Evolutionary conservation across 768 basidiomycete species (phyloP), one percentile per base, ranked within the genome.

Genomic region (Pleurotus giganteus): DNA sequence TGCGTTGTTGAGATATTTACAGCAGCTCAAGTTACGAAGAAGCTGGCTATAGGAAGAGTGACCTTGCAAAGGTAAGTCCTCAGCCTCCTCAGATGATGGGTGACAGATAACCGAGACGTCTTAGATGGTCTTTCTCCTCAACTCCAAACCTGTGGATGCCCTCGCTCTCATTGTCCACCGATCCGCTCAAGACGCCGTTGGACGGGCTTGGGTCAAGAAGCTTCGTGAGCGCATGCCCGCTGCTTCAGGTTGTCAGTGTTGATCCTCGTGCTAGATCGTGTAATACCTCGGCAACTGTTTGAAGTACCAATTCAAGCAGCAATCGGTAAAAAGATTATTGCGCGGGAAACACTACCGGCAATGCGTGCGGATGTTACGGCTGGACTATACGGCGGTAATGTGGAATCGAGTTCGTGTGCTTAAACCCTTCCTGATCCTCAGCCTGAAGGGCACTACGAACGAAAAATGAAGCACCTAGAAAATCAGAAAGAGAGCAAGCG

Each of bases 301-400:
- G 95, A 98, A 69, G 86, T 98, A 9, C 89, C 95, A 2, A 97
- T 99, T 50, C 97, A 98, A 66, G 97, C 97, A 31, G 87, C 86
- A 1, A 78, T 97, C 15, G 95, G 95, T 12, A 84, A 81, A 60
- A 91, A 86, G 58, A 80, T 98, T 53, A 83, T 98, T 45, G 92
- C 96, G 3, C 82, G 96, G 26, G 94, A 96, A 67, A 95, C 88
- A 13, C 70, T 96, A 41, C 89, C 86, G 43, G 92, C 94, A 2
- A 70, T 91, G 62, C 84, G 91, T 28, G 90, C 91, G 23, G 91
- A 99, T 60, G 96, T 98, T 15, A 97, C 94, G 0, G 94, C 93
- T 15, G 94, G 94, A 2, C 72, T 97, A 43, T 96, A 97, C 61
- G 94, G 95, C 67, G 94, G 91, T 82, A 55, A 56, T 50, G 72